A percentile compares a stretch with the other conserved stretches of the same genome.
Conservation (phyloP, 2,329 filamentous ascomycete genomes). For the Fusarium decemcellulare region DNA sequence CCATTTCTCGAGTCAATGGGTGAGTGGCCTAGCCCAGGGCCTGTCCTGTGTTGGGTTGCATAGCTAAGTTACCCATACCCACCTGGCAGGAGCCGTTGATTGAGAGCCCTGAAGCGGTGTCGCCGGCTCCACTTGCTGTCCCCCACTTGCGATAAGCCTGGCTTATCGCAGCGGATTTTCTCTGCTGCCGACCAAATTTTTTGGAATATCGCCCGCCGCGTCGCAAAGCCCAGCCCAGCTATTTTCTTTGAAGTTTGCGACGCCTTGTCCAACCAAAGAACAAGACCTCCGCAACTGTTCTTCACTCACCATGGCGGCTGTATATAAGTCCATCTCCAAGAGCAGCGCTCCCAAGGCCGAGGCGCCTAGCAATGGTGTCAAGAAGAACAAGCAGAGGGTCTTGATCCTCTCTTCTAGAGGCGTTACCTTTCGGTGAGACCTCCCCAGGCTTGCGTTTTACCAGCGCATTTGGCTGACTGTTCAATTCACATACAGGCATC, state of each 20-base stretch:
- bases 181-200: constrained; percentile 48
- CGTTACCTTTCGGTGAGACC: constrained; percentile 83
- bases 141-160: constrained; percentile 47
- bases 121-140: constrained; percentile 34
- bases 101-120: constrained; percentile 37
- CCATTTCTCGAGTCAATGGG: constrained; percentile 2
- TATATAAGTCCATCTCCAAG: constrained; percentile 83
- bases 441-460: neutral
- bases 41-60: neutral
- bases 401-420: constrained; percentile 93
- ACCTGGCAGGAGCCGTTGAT: constrained; percentile 14
- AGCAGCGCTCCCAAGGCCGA: constrained; percentile 64
- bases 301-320: constrained; percentile 69
- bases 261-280: constrained; percentile 21
- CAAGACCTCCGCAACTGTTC: constrained; percentile 21
- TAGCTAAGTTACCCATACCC: constrained; percentile 9
- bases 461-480: constrained; percentile 37
- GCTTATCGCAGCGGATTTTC: constrained; percentile 51
- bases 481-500: constrained; percentile 73
- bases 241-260: constrained; percentile 32
- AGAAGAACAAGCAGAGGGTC: constrained; percentile 81
- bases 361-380: constrained; percentile 62
- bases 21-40: constrained; percentile 17
- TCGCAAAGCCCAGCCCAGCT: constrained; percentile 36
- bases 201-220: constrained; percentile 43